phyloP scores from a whole-genome alignment of 2,329 filamentous ascomycete genomes.

The Niveomyces coronatus region DNA sequence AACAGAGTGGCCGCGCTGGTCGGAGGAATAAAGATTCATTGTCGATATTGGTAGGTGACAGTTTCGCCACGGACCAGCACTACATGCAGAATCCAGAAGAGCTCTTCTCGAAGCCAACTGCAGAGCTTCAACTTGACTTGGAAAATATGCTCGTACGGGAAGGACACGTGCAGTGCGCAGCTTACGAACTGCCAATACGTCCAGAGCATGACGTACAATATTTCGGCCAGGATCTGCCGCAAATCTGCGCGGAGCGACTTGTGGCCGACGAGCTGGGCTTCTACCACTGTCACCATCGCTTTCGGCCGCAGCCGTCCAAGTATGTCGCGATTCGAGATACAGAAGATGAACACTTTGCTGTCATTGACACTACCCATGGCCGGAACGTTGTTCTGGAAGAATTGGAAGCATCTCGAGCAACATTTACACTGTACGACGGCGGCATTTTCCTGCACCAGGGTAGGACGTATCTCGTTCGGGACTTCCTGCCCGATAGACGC shows the following conservation, averaged over 20 bases:
- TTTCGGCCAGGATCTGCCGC: conserved; percentile 63
- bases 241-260: conserved; percentile 65
- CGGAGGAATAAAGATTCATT: conserved; percentile 88
- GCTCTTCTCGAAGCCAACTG: conserved; percentile 85
- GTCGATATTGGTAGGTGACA: conserved; percentile 80
- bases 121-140: conserved; percentile 83
- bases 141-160: conserved; percentile 84
- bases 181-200: conserved; percentile 88
- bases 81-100: conserved; percentile 96
- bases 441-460: conserved; percentile 96
- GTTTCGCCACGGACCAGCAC: conserved; percentile 84
- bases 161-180: conserved; percentile 91
- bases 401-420: conserved; percentile 89
- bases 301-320: conserved; percentile 72
- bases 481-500: conserved; percentile 69
- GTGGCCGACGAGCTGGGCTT: conserved; percentile 66
- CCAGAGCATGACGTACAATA: conserved; percentile 64
- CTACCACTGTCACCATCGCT: conserved; percentile 83
- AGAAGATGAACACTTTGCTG: conserved; percentile 82
- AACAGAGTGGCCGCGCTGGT: conserved; percentile 89
- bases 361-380: conserved; percentile 77
- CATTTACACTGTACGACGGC: conserved; percentile 92
- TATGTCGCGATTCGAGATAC: conserved; percentile 84
- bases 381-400: conserved; percentile 85
- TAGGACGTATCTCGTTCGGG: conserved; percentile 81